Percentiles rank a stretch among this genome's conserved stretches.
Evolutionary conservation across 2,329 filamentous ascomycete genomes (phyloP).

Genomic region (Fusarium pininemorale): DNA sequence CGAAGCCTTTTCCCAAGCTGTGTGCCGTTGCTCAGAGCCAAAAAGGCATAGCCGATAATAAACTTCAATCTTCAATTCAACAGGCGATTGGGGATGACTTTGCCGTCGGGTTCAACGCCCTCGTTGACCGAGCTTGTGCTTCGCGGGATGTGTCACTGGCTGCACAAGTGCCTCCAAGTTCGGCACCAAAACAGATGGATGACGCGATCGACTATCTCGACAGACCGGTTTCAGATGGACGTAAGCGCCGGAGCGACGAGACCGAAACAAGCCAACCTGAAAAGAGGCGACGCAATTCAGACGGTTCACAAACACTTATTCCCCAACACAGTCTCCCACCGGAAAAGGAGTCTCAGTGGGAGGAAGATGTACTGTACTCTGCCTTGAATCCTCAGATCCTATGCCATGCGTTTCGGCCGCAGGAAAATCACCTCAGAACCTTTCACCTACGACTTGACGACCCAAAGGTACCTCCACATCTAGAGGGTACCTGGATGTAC

Average conservation of each 20-base stretch:
- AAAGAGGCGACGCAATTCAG: background rate
- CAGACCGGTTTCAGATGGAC: rapidly evolving
- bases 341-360: background rate
- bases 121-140: background rate
- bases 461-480: too few species aligned
- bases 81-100: too few species aligned
- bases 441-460: too few species aligned
- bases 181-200: background rate
- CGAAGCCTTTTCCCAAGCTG: background rate
- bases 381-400: too few species aligned
- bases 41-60: too few species aligned
- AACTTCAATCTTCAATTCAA: too few species aligned
- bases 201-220: background rate
- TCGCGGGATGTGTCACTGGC: background rate
- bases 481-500: too few species aligned
- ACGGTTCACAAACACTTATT: rapidly evolving
- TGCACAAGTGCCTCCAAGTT: rapidly evolving
- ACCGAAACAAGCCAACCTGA: rapidly evolving
- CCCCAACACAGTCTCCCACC: background rate
- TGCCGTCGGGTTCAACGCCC: too few species aligned
- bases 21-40: too few species aligned
- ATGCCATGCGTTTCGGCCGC: too few species aligned
- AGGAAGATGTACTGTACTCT: background rate
- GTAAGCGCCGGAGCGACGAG: background rate
- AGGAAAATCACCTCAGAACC: rapidly evolving